Base-by-base conservation (phyloP, 768 basidiomycete genomes). In the Lactifluus pinguis region DNA sequence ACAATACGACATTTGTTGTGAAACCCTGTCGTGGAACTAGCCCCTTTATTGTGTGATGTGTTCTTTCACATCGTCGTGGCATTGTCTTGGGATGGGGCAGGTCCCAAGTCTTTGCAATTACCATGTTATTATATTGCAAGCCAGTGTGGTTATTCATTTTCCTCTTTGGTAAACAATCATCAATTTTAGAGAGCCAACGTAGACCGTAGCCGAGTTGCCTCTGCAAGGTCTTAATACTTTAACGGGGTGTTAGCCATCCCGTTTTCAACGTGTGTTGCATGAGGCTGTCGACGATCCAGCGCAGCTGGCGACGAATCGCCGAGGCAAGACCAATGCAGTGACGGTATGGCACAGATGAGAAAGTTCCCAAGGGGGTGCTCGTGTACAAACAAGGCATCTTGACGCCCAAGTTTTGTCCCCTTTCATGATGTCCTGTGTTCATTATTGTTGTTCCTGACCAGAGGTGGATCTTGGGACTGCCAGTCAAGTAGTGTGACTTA, bases 221-320 rank as follows among this genome's bases (percentile, higher is more conserved):
- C 50, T 52, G 57, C 36, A 51, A 53, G 44, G 44, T 11, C 38
- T 52, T 38, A 59, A 30, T 53, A 59, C n/a, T 47, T 21, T 51
- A 53, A 49, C 47, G 39, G 57, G 50, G 45, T 39, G 56, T 29
- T 42, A 36, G 21, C 34, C 56, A 53, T n/a, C 52, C 47, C 19
- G 34, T 9, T 49, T 42, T 47, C 52, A 58, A 58, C 52, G 57
- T 58, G 57, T 53, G 6, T 32, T 39, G 8, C 61, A 54, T 49
- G 61, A 62, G 61, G 61, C 32, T n/a, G 61, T 44, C 61, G 61
- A 62, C 36, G 57, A 58, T 58, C 56, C 61, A 62, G 52, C 51
- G 45, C 56, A 57, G 47, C 17, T 34, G 52, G 48, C 34, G 32
- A 53, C 45, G n/a, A 44, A 53, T 56, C 38, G 39, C 61, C 56